Percentiles rank a stretch among this genome's conserved stretches.
phyloP scores from a whole-genome alignment of 345 rosid species.

The Eucalyptus coolabah region DNA sequence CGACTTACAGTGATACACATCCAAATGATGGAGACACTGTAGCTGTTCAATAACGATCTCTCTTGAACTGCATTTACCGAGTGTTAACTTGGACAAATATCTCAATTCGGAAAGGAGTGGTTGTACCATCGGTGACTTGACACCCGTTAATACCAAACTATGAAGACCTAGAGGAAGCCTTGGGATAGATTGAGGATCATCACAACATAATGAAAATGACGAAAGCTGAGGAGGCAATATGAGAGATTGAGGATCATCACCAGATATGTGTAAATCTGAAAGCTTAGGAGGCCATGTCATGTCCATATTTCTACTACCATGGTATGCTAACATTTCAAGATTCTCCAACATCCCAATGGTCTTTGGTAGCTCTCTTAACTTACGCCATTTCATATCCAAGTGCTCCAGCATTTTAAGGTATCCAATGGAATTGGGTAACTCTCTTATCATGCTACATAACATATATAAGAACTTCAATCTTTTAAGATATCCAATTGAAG shows the following conservation, averaged over 20 bases:
- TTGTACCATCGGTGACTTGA: background rate
- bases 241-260: background rate
- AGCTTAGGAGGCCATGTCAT: background rate
- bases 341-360: background rate
- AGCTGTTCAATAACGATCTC: background rate
- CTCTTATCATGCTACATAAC: background rate
- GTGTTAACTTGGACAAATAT: background rate
- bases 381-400: background rate
- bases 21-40: background rate
- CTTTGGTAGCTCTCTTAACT: background rate
- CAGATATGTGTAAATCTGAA: accelerated
- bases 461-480: accelerated
- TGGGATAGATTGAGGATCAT: background rate
- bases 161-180: background rate
- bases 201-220: accelerated
- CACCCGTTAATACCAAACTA: accelerated
- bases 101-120: background rate
- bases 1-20: accelerated
- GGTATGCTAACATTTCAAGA: background rate
- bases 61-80: background rate
- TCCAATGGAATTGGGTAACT: background rate
- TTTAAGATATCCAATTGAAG: background rate
- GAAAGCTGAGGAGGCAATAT: background rate
- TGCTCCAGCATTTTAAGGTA: accelerated
- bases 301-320: background rate